Conservation (phyloP, 352 stramenopile species). For the Phytophthora ohioensis region DNA sequence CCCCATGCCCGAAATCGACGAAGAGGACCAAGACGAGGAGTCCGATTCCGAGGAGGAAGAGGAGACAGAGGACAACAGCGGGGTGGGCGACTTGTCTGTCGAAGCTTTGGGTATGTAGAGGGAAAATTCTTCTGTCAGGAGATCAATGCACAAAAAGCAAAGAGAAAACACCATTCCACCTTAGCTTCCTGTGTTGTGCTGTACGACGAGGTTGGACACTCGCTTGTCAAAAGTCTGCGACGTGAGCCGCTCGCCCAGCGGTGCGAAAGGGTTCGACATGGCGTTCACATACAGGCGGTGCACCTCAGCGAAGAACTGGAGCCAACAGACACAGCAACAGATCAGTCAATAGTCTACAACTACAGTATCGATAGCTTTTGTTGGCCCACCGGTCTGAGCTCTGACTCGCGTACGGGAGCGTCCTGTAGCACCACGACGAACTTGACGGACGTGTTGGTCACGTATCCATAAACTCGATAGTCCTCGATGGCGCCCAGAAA, state of each 20-base stretch:
- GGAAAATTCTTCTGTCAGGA: neutral
- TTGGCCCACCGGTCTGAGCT: constrained; percentile 69
- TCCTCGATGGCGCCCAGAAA: constrained; percentile 88
- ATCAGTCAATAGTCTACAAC: constrained; percentile 4
- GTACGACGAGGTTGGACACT: constrained; percentile 76
- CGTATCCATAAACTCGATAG: constrained; percentile 88
- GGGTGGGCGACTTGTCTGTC: constrained; percentile 72
- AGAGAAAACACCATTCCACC: constrained; percentile 10
- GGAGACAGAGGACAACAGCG: constrained; percentile 50
- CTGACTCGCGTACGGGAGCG: constrained; percentile 74
- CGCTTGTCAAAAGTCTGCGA: constrained; percentile 85
- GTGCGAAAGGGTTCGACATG: constrained; percentile 88
- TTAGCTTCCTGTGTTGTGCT: constrained; percentile 67
- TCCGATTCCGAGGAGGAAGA: constrained; percentile 53
- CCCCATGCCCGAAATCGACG: constrained; percentile 96
- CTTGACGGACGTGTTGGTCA: constrained; percentile 90
- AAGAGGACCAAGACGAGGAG: constrained; percentile 84
- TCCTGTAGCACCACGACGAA: constrained; percentile 84
- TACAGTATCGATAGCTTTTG: neutral
- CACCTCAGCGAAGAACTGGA: constrained; percentile 83
- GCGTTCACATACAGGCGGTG: constrained; percentile 90
- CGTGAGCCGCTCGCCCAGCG: constrained; percentile 82
- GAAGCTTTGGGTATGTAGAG: constrained; percentile 70
- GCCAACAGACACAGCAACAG: constrained; percentile 3
- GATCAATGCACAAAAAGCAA: constrained; percentile 20